These are phyloP conservation scores for Candida dubliniensis DNA, from an alignment of 1,139 yeast genomes.

Conservation along the genomic window DNA sequence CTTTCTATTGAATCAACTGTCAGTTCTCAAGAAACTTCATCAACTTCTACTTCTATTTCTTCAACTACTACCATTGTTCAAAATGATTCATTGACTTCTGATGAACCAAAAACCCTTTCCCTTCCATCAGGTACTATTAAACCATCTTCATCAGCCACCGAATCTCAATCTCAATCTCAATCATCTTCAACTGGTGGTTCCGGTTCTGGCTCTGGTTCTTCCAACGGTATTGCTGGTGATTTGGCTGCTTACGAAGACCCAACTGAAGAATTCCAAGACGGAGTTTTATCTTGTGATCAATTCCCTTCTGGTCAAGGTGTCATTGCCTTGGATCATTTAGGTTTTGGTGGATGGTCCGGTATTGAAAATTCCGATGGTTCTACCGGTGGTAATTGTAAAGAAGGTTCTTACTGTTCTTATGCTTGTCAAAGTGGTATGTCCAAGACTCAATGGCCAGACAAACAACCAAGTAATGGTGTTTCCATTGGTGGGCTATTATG, in stretches of 20 bases:
- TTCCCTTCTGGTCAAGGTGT: conserved; percentile 79
- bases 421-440: conserved; percentile 92
- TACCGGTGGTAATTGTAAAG: conserved; percentile 63
- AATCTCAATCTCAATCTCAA: conserved; percentile 18
- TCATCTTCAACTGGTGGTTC: conserved; percentile 17
- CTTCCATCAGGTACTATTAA: conserved; percentile 8
- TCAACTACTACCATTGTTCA: conserved; percentile 26
- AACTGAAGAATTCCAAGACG: conserved; percentile 57
- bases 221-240: conserved; percentile 54
- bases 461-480: conserved; percentile 71
- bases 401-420: conserved; percentile 79
- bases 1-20: conserved; percentile 13
- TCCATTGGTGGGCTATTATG: conserved; percentile 80
- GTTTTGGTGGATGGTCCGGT: conserved; percentile 73
- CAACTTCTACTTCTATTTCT: conserved; percentile 12
- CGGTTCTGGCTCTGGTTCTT: conserved; percentile 18
- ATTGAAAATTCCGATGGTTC: conserved; percentile 64
- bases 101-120: conserved; percentile 40
- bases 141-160: conserved; percentile 7
- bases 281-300: conserved; percentile 57
- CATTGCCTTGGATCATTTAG: conserved; percentile 51
- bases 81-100: conserved; percentile 56
- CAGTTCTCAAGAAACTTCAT: conserved; percentile 9
- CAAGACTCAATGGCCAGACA: conserved; percentile 81
- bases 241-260: conserved; percentile 54